A percentile compares a stretch with the other conserved stretches of the same genome.
phyloP scores from a whole-genome alignment of 768 basidiomycete genomes.

The Termitomyces sp. region DNA sequence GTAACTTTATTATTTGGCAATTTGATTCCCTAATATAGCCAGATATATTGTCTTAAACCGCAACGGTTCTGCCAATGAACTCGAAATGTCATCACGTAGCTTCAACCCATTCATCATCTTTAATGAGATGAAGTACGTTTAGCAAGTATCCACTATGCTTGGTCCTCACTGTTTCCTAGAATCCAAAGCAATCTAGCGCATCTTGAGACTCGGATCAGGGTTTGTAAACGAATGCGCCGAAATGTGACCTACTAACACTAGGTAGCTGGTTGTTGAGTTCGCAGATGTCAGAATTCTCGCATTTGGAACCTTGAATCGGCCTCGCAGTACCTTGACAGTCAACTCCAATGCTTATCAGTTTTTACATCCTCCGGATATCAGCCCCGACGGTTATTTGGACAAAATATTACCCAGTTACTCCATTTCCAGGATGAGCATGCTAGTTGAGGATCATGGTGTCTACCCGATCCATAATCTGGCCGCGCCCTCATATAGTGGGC shows the following conservation, averaged over 20 bases:
- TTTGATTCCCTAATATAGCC: slow-evolving; percentile 6
- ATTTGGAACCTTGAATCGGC: slow-evolving; percentile 58
- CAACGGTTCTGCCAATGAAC: slow-evolving; percentile 68
- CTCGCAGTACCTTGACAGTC: slow-evolving; percentile 47
- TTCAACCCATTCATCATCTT: slow-evolving; percentile 67
- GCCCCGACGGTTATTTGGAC: slow-evolving; percentile 11
- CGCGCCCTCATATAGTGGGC: slow-evolving; percentile 26
- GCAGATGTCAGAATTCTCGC: slow-evolving; percentile 69
- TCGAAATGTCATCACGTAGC: slow-evolving; percentile 59
- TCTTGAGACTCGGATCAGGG: slow-evolving; percentile 61
- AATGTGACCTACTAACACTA: background rate
- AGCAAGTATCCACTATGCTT: background rate
- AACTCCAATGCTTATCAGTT: slow-evolving; percentile 68
- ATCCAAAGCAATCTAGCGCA: slow-evolving; percentile 64
- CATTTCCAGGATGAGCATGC: slow-evolving; percentile 11
- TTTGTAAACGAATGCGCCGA: slow-evolving; percentile 25
- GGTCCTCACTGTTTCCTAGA: slow-evolving; percentile 27
- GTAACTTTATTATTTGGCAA: slow-evolving; percentile 6
- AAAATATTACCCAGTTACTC: slow-evolving; percentile 5
- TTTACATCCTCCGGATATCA: slow-evolving; percentile 65
- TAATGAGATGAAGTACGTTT: slow-evolving; percentile 67
- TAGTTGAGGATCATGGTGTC: slow-evolving; percentile 37
- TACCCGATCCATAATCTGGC: slow-evolving; percentile 30
- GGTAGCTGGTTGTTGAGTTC: slow-evolving; percentile 62
- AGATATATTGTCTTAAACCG: slow-evolving; percentile 72